A percentile compares a stretch with the other conserved stretches of the same genome.
These are phyloP conservation scores for Umbilicus rupestris DNA, from an alignment of 164 flowering plant species.

Conservation along the genomic window DNA sequence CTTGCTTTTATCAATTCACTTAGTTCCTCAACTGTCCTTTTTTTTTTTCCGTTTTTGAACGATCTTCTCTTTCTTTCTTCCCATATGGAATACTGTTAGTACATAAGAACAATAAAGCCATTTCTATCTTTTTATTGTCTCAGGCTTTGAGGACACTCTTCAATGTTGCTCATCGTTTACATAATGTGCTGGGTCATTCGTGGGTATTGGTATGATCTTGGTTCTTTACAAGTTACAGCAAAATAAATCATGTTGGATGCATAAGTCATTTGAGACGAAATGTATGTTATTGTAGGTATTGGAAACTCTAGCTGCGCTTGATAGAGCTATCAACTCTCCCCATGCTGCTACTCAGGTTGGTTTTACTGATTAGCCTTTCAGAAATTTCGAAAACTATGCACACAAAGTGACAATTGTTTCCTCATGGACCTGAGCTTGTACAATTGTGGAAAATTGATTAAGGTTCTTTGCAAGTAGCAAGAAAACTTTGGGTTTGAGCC, in stretches of 20 bases:
- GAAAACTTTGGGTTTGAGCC: background rate
- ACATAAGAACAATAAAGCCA: background rate
- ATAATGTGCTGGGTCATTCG: constrained; percentile 88
- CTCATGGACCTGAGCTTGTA: background rate
- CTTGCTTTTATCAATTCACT: too few species aligned
- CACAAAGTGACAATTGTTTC: background rate
- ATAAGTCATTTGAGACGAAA: constrained; percentile 3
- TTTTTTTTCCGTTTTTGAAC: too few species aligned
- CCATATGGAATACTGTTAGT: constrained; percentile 8
- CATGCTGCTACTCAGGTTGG: constrained; percentile 92
- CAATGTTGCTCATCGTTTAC: constrained; percentile 85
- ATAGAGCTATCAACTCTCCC: constrained; percentile 92
- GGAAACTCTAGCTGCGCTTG: constrained; percentile 90
- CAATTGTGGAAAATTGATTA: background rate
- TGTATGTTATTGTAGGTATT: constrained; percentile 47
- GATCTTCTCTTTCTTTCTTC: too few species aligned
- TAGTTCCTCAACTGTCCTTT: too few species aligned
- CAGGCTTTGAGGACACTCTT: constrained; percentile 97
- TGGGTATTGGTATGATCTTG: constrained; percentile 79
- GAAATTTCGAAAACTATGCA: background rate
- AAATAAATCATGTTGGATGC: constrained; percentile 1
- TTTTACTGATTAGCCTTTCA: background rate
- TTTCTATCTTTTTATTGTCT: constrained; percentile 13
- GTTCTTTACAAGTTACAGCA: background rate
- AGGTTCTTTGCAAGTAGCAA: background rate